Evolutionary conservation across 305 asterid genomes (phyloP).

Genomic region (Rubia tinctorum): DNA sequence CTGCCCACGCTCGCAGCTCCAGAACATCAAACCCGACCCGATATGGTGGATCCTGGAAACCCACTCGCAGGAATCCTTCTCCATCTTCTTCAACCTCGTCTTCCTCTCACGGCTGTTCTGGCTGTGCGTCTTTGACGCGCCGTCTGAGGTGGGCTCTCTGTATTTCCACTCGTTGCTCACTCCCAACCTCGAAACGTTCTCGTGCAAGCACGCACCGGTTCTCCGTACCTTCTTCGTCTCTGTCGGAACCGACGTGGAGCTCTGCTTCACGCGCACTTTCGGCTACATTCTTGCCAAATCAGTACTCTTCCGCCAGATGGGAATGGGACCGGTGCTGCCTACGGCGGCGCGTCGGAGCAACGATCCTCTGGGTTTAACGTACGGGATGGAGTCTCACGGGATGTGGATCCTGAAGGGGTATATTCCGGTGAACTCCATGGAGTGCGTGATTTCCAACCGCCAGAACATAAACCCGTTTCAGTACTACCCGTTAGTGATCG

Average conservation of each 20-base stretch:
- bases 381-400: constrained; percentile 73
- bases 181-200: constrained; percentile 53
- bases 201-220: constrained; percentile 55
- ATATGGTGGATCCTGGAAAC: constrained; percentile 72
- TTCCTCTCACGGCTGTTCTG: constrained; percentile 76
- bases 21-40: constrained; percentile 57
- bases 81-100: constrained; percentile 63
- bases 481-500: constrained; percentile 33
- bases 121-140: constrained; percentile 60
- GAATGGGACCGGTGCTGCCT: constrained; percentile 30
- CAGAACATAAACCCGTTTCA: constrained; percentile 18
- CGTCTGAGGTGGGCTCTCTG: constrained; percentile 58
- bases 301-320: constrained; percentile 55
- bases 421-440: constrained; percentile 70
- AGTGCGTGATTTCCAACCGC: constrained; percentile 30
- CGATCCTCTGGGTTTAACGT: constrained; percentile 47
- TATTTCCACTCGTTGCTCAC: constrained; percentile 57
- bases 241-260: constrained; percentile 72
- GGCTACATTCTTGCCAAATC: constrained; percentile 77
- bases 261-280: constrained; percentile 65
- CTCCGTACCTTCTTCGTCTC: constrained; percentile 60
- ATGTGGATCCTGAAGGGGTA: constrained; percentile 73
- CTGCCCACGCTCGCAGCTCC: constrained; percentile 71
- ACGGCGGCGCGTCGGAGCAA: constrained; percentile 17
- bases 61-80: constrained; percentile 79